Evolutionary conservation across 805 yeast species (phyloP).

Genomic region (Myxozyma nipponensis): DNA sequence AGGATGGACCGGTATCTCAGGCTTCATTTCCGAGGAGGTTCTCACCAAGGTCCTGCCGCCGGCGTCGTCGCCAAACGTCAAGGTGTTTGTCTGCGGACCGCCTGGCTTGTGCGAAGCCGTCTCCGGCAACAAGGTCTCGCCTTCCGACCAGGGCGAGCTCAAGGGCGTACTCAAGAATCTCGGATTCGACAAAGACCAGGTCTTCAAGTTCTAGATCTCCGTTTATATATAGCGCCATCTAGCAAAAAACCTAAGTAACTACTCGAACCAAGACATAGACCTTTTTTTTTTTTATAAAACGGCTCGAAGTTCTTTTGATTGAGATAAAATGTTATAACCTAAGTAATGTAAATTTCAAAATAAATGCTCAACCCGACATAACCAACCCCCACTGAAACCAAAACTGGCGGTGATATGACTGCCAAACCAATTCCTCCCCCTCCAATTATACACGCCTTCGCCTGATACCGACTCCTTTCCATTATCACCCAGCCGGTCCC

Average conservation of each 20-base stretch:
- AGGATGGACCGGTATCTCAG: constrained; percentile 57
- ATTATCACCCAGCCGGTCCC: not conserved
- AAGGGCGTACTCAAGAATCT: constrained; percentile 82
- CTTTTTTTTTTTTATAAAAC: too few relatives aligned
- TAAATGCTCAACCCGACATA: too few relatives aligned
- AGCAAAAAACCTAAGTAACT: too few relatives aligned
- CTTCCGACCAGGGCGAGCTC: constrained; percentile 92
- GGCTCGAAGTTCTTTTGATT: too few relatives aligned
- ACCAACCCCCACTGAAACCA: too few relatives aligned
- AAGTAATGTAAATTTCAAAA: too few relatives aligned
- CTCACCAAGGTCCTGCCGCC: constrained; percentile 58
- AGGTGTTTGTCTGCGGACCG: constrained; percentile 92
- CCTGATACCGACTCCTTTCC: not conserved
- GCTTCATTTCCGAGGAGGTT: constrained; percentile 75
- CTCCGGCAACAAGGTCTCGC: constrained; percentile 80
- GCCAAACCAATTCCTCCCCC: too few relatives aligned
- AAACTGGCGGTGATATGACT: too few relatives aligned
- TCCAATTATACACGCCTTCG: not conserved
- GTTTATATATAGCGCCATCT: too few relatives aligned
- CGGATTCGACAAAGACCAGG: constrained; percentile 82
- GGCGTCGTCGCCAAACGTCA: constrained; percentile 60
- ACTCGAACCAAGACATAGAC: not conserved
- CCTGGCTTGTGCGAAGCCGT: constrained; percentile 83
- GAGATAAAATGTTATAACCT: too few relatives aligned
- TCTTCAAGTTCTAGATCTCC: constrained; percentile 52